Conservation (phyloP, 139 green algal species). For the Edaphochlamys debaryana region DNA sequence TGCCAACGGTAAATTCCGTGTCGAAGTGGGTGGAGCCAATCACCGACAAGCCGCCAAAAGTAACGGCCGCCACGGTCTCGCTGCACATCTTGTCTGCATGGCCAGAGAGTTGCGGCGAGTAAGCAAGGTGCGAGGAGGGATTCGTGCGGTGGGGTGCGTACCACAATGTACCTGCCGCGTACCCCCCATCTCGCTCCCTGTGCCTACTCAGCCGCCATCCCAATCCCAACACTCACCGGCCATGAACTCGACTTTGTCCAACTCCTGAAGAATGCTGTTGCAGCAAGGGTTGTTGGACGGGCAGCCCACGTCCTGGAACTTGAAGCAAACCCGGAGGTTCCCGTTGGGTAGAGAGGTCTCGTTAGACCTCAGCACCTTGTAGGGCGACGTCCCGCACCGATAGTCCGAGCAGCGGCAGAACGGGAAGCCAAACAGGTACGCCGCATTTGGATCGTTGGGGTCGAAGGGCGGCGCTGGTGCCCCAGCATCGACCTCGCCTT, state of each 20-base stretch:
- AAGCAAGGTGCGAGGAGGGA: no score
- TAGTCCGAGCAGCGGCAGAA: constrained; percentile 32
- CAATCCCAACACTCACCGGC: background rate
- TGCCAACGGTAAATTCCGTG: constrained; percentile 14
- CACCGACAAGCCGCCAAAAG: background rate
- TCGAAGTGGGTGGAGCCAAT: constrained; percentile 5
- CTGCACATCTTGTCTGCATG: constrained; percentile 33
- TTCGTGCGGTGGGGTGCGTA: no score
- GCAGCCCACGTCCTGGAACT: constrained; percentile 6
- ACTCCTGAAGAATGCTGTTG: background rate
- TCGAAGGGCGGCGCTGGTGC: background rate
- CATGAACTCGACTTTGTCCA: constrained; percentile 28
- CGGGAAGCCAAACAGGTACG: constrained; percentile 35
- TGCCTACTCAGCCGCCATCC: no score
- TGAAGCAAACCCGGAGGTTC: constrained; percentile 23
- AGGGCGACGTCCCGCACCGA: constrained; percentile 19
- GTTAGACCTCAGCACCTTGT: background rate
- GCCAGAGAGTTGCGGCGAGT: no score
- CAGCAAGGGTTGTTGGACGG: constrained; percentile 14
- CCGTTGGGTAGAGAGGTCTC: background rate
- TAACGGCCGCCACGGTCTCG: background rate
- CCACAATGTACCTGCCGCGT: background rate
- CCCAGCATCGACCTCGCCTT: no score
- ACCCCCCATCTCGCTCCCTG: no score
- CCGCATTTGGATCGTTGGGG: background rate